A percentile compares a stretch with the other conserved stretches of the same genome.
These are phyloP conservation scores for Colletotrichum sp. DNA, from an alignment of 2,329 filamentous ascomycete genomes.

Conservation along the genomic window DNA sequence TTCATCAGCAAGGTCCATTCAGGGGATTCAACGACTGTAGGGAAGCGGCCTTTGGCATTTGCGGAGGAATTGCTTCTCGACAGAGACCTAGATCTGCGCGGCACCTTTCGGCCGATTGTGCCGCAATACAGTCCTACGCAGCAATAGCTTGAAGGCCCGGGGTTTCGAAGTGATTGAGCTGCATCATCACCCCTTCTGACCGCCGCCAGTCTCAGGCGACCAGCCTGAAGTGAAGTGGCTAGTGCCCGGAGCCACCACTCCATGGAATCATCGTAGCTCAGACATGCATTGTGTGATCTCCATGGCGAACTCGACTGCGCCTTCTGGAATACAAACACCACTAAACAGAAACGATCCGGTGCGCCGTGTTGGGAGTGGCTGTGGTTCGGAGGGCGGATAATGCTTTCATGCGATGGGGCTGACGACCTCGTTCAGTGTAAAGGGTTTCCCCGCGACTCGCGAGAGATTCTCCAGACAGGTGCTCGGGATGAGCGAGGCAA, in stretches of 20 bases:
- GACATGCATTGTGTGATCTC: not conserved
- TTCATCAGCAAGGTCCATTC: not conserved
- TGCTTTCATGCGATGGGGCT: not conserved
- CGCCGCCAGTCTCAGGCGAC: not conserved
- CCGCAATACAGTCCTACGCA: not conserved
- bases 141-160: not conserved
- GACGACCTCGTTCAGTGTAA: not conserved
- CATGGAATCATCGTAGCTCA: not conserved
- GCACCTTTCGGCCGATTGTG: not conserved
- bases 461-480: not conserved
- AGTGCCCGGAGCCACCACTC: not conserved
- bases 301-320: not conserved
- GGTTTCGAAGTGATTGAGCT: slow-evolving; percentile 7
- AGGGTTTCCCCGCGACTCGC: not conserved
- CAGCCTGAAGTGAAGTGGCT: not conserved
- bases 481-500: not conserved
- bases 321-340: not conserved
- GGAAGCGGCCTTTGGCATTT: not conserved
- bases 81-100: not conserved
- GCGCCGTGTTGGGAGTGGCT: not conserved
- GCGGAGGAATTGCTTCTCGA: not conserved
- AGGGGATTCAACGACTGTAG: not conserved
- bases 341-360: not conserved
- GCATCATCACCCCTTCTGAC: not conserved
- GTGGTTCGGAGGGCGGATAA: not conserved